Evolutionary conservation across 1,284 basidiomycete genomes (phyloP).

Genomic region (Ceratobasidium theobromae): DNA sequence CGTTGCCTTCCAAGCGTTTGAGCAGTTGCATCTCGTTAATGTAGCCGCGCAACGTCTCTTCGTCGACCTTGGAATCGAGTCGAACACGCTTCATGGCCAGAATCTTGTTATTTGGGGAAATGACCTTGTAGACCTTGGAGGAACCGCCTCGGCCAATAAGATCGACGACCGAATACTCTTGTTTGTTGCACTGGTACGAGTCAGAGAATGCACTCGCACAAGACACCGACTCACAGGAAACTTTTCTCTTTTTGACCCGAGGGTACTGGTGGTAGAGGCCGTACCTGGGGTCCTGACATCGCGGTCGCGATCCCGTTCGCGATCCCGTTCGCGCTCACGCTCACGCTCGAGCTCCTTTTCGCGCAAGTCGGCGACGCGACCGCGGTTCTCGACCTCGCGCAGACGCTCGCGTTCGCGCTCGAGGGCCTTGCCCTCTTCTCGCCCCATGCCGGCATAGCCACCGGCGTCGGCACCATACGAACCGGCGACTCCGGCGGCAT

Average conservation of each 20-base stretch:
- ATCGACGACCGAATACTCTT: slow-evolving; percentile 77
- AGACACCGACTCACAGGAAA: slow-evolving; percentile 29
- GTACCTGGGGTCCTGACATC: too few relatives aligned
- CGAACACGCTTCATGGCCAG: slow-evolving; percentile 88
- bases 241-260: slow-evolving; percentile 41
- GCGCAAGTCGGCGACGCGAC: slow-evolving; percentile 21
- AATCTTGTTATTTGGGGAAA: slow-evolving; percentile 72
- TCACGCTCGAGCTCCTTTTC: slow-evolving; percentile 43
- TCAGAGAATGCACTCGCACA: slow-evolving; percentile 4
- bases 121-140: slow-evolving; percentile 89
- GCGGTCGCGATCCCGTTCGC: slow-evolving; percentile 34
- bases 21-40: slow-evolving; percentile 91
- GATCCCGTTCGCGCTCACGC: slow-evolving; percentile 39
- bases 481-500: neutral
- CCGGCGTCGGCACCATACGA: slow-evolving; percentile 33
- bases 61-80: slow-evolving; percentile 74
- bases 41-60: slow-evolving; percentile 83
- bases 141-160: slow-evolving; percentile 90
- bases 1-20: slow-evolving; percentile 83
- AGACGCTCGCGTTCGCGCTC: slow-evolving; percentile 44
- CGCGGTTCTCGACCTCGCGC: slow-evolving; percentile 36
- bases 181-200: slow-evolving; percentile 59
- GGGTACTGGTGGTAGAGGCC: too few relatives aligned
- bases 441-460: slow-evolving; percentile 42
- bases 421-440: slow-evolving; percentile 40